phyloP scores from a whole-genome alignment of 2,329 filamentous ascomycete genomes.

The Myriosclerotinia scirpicola region DNA sequence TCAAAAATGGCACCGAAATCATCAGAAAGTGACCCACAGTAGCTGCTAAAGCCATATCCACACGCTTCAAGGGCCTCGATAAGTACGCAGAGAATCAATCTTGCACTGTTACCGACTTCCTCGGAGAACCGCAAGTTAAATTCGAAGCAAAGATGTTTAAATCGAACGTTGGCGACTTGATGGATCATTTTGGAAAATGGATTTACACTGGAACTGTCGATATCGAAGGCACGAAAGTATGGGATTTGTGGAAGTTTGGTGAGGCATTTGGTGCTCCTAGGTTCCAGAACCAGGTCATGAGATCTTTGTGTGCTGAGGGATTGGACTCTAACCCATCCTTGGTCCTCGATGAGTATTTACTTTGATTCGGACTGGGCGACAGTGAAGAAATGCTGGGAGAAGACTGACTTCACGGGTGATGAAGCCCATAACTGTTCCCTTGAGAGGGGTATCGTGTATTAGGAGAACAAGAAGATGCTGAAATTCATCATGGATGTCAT shows the following conservation, averaged over 20 bases:
- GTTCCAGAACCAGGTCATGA: not conserved
- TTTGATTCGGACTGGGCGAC: not conserved
- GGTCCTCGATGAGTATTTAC: not conserved
- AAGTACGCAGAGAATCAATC: not conserved
- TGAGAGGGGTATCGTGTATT: not conserved
- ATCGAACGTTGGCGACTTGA: not conserved
- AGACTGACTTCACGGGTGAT: not conserved
- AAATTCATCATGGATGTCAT: conserved; percentile 22
- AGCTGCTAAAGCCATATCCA: not conserved
- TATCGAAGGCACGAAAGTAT: not conserved
- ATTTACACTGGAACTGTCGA: not conserved
- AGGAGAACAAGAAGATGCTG: conserved; percentile 22
- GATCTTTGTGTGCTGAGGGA: not conserved
- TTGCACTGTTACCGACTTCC: not conserved
- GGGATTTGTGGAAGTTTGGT: conserved; percentile 4
- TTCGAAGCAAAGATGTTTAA: not conserved
- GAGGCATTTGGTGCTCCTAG: not conserved
- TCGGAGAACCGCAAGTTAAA: not conserved
- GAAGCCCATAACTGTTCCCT: not conserved
- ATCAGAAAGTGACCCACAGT: not conserved
- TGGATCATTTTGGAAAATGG: conserved; percentile 3
- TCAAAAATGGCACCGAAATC: not conserved
- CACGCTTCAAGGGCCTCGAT: not conserved
- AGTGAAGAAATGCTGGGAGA: not conserved
- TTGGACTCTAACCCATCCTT: not conserved